These are phyloP conservation scores for Ulvella scutata DNA, from an alignment of 139 green algal species.

Conservation along the genomic window DNA sequence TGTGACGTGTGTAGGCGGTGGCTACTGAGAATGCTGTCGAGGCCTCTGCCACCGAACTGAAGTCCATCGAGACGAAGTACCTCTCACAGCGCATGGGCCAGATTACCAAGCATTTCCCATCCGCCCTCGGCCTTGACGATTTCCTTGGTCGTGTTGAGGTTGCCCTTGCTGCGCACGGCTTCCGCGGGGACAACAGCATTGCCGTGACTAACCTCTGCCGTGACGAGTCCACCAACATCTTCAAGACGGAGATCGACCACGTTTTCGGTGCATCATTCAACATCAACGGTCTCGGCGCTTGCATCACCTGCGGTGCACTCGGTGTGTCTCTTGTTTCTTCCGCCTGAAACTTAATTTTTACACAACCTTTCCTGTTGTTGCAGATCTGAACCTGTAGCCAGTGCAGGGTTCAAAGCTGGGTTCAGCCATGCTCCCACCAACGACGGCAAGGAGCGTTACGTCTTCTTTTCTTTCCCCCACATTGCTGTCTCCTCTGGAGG, in stretches of 20 bases:
- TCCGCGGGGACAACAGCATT: constrained; percentile 67
- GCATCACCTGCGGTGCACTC: constrained; percentile 51
- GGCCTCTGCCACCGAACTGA: too few relatives aligned
- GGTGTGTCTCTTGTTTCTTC: neutral
- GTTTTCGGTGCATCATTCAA: constrained; percentile 63
- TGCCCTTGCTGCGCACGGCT: constrained; percentile 44
- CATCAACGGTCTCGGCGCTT: constrained; percentile 60
- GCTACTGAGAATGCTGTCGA: too few relatives aligned
- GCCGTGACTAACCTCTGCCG: constrained; percentile 70
- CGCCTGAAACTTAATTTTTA: too few relatives aligned
- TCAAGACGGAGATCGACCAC: constrained; percentile 59
- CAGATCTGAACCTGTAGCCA: neutral
- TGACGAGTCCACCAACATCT: constrained; percentile 58
- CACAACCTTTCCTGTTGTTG: neutral
- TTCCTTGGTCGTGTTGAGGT: constrained; percentile 60
- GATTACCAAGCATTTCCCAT: constrained; percentile 40
- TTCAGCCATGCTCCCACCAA: constrained; percentile 2
- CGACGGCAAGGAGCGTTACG: constrained; percentile 58
- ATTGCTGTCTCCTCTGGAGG: constrained; percentile 57
- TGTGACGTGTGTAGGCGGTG: too few relatives aligned
- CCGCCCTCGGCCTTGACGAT: constrained; percentile 52
- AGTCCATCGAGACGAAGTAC: neutral
- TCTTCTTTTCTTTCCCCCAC: constrained; percentile 85
- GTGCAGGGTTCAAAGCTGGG: neutral
- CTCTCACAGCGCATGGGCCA: neutral